Evolutionary conservation across 1,284 basidiomycete genomes (phyloP), one percentile per base, ranked within the genome.

Genomic region (Ceratobasidium sp.): DNA sequence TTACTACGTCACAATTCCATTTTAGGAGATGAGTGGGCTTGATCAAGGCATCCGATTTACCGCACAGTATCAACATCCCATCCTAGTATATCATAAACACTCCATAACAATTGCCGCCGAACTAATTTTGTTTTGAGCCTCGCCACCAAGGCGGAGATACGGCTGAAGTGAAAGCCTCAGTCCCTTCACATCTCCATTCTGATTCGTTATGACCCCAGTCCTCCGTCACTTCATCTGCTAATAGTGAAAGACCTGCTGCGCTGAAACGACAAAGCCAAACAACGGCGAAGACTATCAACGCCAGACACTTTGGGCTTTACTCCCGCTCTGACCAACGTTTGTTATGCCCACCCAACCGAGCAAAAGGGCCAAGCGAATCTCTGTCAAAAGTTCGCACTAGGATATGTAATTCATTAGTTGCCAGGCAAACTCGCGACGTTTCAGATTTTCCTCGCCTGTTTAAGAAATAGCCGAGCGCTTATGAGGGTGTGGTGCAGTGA

Each of bases 371-470:
- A n/a, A n/a, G n/a, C n/a, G n/a, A n/a, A n/a, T n/a, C 51, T 8
- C 29, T 27, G 51, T 27, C 24, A 53, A 19, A 27, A 5, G 6
- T 8, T 49, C 48, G 6, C 22, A 8, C 7, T 53, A 7, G 24
- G 51, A 53, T 53, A 29, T 27, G 51, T 27, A 24, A 53, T 53
- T 53, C 51, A 53, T 53, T 53, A 11, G 51, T 53, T 53, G 51
- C 51, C 51, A 53, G 51, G 51, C 51, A n/a, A 27, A 53, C 22
- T 53, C 16, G 51, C 51, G 24, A 24, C 16, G 51, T 53, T 53
- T 53, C 51, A 53, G 51, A 27, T 53, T 7, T 8, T 7, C n/a
- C 22, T 7, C 9, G 19, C 24, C 24, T 14, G 24, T 53, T 27
- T 2, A 2, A 14, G 51, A 29, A 53, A 27, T 53, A 53, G 24